These are phyloP conservation scores for Suhomyces sp. DNA, from an alignment of 805 yeast species.

Conservation along the genomic window DNA sequence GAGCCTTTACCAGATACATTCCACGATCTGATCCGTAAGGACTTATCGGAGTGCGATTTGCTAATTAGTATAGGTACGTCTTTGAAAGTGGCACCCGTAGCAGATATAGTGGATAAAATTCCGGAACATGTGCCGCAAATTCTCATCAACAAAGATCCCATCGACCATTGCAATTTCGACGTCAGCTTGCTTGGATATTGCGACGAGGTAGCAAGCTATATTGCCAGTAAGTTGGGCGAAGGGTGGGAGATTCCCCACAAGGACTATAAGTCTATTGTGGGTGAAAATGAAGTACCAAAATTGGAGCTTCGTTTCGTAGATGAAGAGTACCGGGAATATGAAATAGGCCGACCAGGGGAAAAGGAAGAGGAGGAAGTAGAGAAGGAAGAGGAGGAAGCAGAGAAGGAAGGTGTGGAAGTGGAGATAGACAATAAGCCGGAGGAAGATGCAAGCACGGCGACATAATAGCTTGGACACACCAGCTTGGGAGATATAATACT, in stretches of 20 bases:
- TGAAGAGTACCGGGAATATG: conserved; percentile 12
- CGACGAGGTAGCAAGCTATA: conserved; percentile 73
- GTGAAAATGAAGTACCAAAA: conserved; percentile 4
- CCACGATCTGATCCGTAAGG: conserved; percentile 57
- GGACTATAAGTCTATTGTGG: conserved; percentile 18
- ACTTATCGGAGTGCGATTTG: conserved; percentile 68
- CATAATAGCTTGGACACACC: not conserved
- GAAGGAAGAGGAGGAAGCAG: not conserved
- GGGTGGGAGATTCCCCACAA: conserved; percentile 34
- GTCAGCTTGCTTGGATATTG: conserved; percentile 73
- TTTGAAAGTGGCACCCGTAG: conserved; percentile 87
- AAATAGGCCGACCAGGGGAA: conserved; percentile 1
- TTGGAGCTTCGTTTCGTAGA: conserved; percentile 8
- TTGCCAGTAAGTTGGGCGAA: conserved; percentile 29
- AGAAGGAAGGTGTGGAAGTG: not conserved
- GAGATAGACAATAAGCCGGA: not conserved
- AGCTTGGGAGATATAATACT: not conserved
- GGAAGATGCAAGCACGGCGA: not conserved
- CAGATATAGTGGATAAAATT: conserved; percentile 76
- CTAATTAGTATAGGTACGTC: conserved; percentile 88
- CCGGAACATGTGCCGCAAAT: conserved; percentile 78
- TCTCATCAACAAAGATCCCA: conserved; percentile 72
- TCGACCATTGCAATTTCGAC: conserved; percentile 76
- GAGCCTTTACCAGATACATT: conserved; percentile 73
- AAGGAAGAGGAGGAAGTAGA: not conserved